These are phyloP conservation scores for Hypoxylon sp. DNA, from an alignment of 2,329 filamentous ascomycete species.

Conservation along the genomic window DNA sequence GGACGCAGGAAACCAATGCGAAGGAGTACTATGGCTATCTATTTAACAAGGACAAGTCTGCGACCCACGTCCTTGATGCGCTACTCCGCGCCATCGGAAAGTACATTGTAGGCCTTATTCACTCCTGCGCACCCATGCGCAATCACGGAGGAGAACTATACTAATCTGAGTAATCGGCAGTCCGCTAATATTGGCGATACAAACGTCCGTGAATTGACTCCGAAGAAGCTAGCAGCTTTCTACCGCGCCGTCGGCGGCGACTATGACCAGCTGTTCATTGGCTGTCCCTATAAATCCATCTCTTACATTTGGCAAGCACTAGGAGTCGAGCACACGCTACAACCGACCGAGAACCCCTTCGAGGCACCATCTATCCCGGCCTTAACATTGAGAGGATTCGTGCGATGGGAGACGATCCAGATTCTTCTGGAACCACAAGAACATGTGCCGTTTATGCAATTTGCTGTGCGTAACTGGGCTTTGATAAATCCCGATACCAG, in stretches of 20 bases:
- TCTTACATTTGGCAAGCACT: constrained; percentile 94
- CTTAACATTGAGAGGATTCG: constrained; percentile 86
- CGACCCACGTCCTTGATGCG: constrained; percentile 76
- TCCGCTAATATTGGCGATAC: constrained; percentile 71
- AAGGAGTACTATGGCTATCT: constrained; percentile 74
- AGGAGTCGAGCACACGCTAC: constrained; percentile 89
- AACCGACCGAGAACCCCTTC: constrained; percentile 81
- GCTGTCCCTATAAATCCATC: constrained; percentile 79
- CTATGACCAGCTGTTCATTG: constrained; percentile 84
- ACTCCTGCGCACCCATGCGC: constrained; percentile 3
- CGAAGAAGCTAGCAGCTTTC: constrained; percentile 80
- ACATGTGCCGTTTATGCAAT: constrained; percentile 86
- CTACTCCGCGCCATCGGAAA: constrained; percentile 77
- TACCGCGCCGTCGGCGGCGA: constrained; percentile 82
- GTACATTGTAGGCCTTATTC: constrained; percentile 73
- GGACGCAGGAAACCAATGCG: constrained; percentile 45
- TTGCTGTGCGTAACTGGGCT: constrained; percentile 82
- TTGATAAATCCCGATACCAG: constrained; percentile 82
- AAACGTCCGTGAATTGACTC: constrained; percentile 68
- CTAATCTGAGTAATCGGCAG: constrained; percentile 58
- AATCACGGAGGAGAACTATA: neutral
- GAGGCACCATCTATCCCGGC: constrained; percentile 84
- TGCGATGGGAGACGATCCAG: constrained; percentile 94
- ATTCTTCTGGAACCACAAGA: constrained; percentile 89
- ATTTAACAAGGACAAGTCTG: constrained; percentile 77